Percentiles rank a stretch among this genome's conserved stretches.
phyloP scores from a whole-genome alignment of 1,139 yeast species.

The Groenewaldozyma auringiensis region DNA sequence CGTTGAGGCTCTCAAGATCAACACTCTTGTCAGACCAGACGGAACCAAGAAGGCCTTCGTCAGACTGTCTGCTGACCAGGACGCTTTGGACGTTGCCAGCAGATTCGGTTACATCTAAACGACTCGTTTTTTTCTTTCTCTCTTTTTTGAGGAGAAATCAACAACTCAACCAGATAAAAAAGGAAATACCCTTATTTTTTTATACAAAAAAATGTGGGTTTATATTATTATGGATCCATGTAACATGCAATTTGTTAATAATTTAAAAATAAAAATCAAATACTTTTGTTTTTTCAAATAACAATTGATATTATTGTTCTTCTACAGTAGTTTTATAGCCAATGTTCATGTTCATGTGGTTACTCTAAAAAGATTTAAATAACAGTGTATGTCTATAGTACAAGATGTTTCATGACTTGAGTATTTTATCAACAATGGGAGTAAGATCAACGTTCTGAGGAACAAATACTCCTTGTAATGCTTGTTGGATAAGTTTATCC shows the following conservation, averaged over 20 bases:
- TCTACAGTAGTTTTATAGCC: too few relatives aligned
- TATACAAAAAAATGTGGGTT: neutral
- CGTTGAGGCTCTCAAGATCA: slow-evolving; percentile 87
- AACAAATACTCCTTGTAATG: slow-evolving; percentile 21
- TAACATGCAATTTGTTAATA: neutral
- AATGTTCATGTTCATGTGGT: too few relatives aligned
- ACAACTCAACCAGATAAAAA: slow-evolving; percentile 2
- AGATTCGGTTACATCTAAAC: slow-evolving; percentile 94
- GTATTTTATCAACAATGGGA: slow-evolving; percentile 21
- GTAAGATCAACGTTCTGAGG: slow-evolving; percentile 24
- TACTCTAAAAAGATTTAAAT: too few relatives aligned
- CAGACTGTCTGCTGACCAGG: slow-evolving; percentile 98
- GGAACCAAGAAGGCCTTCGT: slow-evolving; percentile 99
- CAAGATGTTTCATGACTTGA: slow-evolving; percentile 5
- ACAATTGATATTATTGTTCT: too few relatives aligned
- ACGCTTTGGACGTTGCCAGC: slow-evolving; percentile 99
- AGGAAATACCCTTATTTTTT: too few relatives aligned
- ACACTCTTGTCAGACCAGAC: slow-evolving; percentile 97
- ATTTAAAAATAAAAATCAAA: too few relatives aligned
- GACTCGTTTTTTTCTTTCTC: slow-evolving; percentile 2
- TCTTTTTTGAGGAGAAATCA: neutral
- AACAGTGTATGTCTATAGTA: neutral
- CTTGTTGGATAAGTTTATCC: slow-evolving; percentile 20
- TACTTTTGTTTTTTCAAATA: too few relatives aligned
- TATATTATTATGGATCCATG: neutral